phyloP scores from a whole-genome alignment of 768 basidiomycete species.

The Panellus pusillus region DNA sequence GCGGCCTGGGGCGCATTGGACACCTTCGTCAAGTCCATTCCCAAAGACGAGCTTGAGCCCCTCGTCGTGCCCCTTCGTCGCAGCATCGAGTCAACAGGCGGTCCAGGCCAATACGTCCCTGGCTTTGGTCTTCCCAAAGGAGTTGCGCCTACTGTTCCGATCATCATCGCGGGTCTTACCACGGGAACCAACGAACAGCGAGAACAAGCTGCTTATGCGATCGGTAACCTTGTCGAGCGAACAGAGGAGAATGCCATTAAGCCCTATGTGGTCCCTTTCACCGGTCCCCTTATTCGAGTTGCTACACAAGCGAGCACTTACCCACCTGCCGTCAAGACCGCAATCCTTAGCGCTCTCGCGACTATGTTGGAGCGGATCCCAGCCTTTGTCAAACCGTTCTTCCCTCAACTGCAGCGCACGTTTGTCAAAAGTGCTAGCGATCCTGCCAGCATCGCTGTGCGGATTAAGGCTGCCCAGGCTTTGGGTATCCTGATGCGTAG shows the following conservation, averaged over 20 bases:
- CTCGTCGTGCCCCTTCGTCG: constrained; percentile 87
- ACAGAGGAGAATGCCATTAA: constrained; percentile 86
- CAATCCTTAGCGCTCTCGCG: constrained; percentile 82
- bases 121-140: constrained; percentile 88
- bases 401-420: constrained; percentile 94
- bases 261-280: constrained; percentile 93
- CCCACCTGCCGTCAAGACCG: constrained; percentile 91
- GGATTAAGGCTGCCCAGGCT: constrained; percentile 79
- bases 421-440: constrained; percentile 94
- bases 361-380: constrained; percentile 87
- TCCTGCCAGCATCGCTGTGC: constrained; percentile 71
- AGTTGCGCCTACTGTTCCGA: constrained; percentile 77
- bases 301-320: constrained; percentile 87
- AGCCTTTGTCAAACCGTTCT: constrained; percentile 92
- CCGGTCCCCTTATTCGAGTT: constrained; percentile 93
- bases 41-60: constrained; percentile 91
- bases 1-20: constrained; percentile 86
- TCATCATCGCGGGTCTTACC: constrained; percentile 90
- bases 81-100: constrained; percentile 82
- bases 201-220: constrained; percentile 94
- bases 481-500: constrained; percentile 89
- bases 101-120: constrained; percentile 73
- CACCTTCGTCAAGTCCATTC: constrained; percentile 82
- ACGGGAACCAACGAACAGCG: constrained; percentile 93
- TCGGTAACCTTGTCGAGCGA: constrained; percentile 90